These are phyloP conservation scores for Parastagonospora avenae DNA, from an alignment of 2,329 filamentous ascomycete genomes.

Conservation along the genomic window DNA sequence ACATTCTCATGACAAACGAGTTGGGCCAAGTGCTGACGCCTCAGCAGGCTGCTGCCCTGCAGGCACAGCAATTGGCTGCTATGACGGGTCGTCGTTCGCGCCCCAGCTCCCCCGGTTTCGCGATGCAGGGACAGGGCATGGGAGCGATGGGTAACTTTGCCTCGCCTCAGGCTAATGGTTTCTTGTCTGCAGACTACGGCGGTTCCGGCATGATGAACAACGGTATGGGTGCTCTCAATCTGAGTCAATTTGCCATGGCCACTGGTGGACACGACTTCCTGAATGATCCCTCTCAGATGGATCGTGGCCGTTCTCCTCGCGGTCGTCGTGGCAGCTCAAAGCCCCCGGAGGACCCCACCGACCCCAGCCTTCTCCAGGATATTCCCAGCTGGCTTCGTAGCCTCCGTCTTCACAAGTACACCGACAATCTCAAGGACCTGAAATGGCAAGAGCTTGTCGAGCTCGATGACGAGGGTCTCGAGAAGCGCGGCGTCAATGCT, in stretches of 20 bases:
- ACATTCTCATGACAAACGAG: conserved; percentile 93
- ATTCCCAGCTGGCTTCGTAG: conserved; percentile 96
- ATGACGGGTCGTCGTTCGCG: conserved; percentile 83
- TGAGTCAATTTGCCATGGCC: conserved; percentile 69
- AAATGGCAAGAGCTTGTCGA: conserved; percentile 94
- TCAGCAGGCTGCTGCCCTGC: conserved; percentile 57
- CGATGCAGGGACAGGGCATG: conserved; percentile 69
- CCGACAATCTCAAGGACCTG: conserved; percentile 95
- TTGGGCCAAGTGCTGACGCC: conserved; percentile 82
- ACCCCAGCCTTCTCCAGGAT: conserved; percentile 86
- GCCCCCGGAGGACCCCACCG: conserved; percentile 96
- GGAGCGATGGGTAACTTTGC: conserved; percentile 70
- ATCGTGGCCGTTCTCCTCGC: conserved; percentile 86
- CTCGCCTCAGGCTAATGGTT: conserved; percentile 93
- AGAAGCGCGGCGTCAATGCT: conserved; percentile 92
- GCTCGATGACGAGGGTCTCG: conserved; percentile 89
- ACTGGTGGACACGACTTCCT: conserved; percentile 76
- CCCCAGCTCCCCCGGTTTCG: conserved; percentile 85
- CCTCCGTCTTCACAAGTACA: conserved; percentile 96
- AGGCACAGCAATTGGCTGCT: conserved; percentile 79
- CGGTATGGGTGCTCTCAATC: conserved; percentile 71
- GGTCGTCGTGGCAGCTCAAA: conserved; percentile 94
- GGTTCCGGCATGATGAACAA: conserved; percentile 72
- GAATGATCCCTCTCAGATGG: conserved; percentile 76
- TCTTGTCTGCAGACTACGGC: conserved; percentile 85